Percentiles rank a stretch among this genome's conserved stretches.
Conservation (phyloP, 2,329 filamentous ascomycete genomes). For the Mollisiaceae sp. region DNA sequence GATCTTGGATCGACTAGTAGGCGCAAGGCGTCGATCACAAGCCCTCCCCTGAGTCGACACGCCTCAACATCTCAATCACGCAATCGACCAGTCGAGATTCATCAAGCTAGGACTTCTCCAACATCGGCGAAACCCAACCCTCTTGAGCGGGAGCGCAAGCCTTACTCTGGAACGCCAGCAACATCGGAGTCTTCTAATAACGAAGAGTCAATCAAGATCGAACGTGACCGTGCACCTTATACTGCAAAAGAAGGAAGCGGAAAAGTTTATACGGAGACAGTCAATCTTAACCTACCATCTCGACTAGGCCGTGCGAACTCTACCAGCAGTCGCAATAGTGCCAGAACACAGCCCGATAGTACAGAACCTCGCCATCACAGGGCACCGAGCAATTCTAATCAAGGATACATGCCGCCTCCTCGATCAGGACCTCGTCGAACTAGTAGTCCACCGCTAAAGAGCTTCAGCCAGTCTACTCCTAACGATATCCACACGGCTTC, state of each 20-base stretch:
- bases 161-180: conserved; percentile 44
- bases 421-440: conserved; percentile 25
- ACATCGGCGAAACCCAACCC: conserved; percentile 35
- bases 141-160: conserved; percentile 45
- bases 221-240: conserved; percentile 71
- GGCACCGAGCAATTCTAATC: conserved; percentile 32
- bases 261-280: conserved; percentile 56
- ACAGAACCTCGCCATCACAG: conserved; percentile 27
- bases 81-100: conserved; percentile 35
- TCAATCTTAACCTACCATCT: conserved; percentile 25
- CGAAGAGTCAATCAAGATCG: conserved; percentile 56
- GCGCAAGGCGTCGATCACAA: conserved; percentile 40
- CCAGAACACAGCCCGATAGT: conserved; percentile 12
- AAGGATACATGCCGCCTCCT: conserved; percentile 29
- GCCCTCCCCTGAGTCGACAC: conserved; percentile 33
- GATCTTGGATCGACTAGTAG: conserved; percentile 53
- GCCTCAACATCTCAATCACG: conserved; percentile 33
- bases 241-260: conserved; percentile 61
- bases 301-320: conserved; percentile 35
- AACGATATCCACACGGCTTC: conserved; percentile 30
- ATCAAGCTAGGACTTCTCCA: conserved; percentile 34
- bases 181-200: conserved; percentile 46
- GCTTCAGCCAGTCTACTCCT: conserved; percentile 38
- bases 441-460: conserved; percentile 37
- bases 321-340: conserved; percentile 27